phyloP scores from a whole-genome alignment of 2,329 filamentous ascomycete species.

The Monosporascus sp. region DNA sequence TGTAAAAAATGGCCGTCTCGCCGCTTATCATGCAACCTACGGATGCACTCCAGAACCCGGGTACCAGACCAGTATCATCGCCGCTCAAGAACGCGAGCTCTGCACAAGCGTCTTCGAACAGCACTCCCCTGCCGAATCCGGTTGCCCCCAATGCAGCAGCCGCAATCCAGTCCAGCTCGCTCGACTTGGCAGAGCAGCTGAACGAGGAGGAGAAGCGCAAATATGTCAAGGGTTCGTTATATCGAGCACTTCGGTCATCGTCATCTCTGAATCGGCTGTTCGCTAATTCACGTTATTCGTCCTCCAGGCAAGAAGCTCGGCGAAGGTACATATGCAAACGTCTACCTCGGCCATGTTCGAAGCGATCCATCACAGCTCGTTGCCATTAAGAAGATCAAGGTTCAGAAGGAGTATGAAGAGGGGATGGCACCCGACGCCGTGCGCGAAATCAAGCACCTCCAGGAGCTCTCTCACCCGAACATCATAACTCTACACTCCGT shows the following conservation, averaged over 20 bases:
- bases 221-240: conserved; percentile 71
- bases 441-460: conserved; percentile 90
- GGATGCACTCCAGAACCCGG: conserved; percentile 20
- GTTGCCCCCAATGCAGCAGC: conserved; percentile 23
- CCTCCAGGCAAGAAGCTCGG: conserved; percentile 76
- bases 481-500: conserved; percentile 90
- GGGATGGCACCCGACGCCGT: conserved; percentile 92
- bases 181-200: conserved; percentile 71
- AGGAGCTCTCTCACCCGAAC: conserved; percentile 91
- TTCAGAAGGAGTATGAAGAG: conserved; percentile 80
- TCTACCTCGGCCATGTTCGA: conserved; percentile 81
- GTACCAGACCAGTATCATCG: conserved; percentile 33
- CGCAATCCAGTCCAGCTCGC: conserved; percentile 23
- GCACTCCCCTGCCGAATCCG: conserved; percentile 34
- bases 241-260: background rate
- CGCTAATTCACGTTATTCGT: conserved; percentile 3
- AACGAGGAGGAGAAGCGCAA: conserved; percentile 79
- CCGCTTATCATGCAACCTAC: conserved; percentile 23
- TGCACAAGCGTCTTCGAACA: conserved; percentile 37
- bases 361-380: conserved; percentile 68
- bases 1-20: conserved; percentile 26
- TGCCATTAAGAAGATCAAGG: conserved; percentile 91
- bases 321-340: conserved; percentile 94
- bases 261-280: conserved; percentile 1
- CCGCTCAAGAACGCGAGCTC: conserved; percentile 39